Conservation (phyloP, 768 basidiomycete genomes). For the Collybiopsis confluens region DNA sequence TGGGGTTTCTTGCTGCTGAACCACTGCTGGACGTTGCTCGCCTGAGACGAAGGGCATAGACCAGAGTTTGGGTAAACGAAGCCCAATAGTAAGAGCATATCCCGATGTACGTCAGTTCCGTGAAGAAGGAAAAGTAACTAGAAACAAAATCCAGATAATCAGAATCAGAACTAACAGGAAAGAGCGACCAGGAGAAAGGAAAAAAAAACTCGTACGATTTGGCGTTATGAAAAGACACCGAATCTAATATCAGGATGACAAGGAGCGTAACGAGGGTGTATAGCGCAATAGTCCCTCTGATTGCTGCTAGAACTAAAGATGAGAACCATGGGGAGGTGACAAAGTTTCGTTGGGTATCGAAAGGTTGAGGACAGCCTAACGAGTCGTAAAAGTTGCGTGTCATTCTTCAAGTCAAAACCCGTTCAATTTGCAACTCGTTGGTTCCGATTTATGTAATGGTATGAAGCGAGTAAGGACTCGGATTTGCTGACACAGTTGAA, state of each 20-base stretch:
- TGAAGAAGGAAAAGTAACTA: constrained; percentile 66
- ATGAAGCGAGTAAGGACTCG: too few relatives aligned
- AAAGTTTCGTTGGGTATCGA: constrained; percentile 32
- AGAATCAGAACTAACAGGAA: constrained; percentile 1
- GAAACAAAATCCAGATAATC: neutral
- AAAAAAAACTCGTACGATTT: constrained; percentile 24
- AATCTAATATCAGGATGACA: constrained; percentile 32
- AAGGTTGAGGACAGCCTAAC: constrained; percentile 11
- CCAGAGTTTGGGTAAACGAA: constrained; percentile 46
- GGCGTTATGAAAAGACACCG: constrained; percentile 23
- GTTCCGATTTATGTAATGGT: too few relatives aligned
- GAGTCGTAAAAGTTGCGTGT: neutral
- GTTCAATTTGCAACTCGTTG: too few relatives aligned
- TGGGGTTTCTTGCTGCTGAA: constrained; percentile 16
- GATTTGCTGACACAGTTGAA: too few relatives aligned
- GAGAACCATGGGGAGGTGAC: constrained; percentile 48
- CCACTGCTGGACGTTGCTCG: too few relatives aligned
- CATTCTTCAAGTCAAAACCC: neutral
- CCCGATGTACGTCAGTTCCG: constrained; percentile 58
- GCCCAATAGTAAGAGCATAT: constrained; percentile 61
- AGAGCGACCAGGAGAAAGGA: neutral
- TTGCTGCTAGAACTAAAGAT: constrained; percentile 35
- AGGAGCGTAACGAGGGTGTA: constrained; percentile 44
- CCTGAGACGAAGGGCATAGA: constrained; percentile 26
- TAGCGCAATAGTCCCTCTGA: constrained; percentile 45